Percentiles rank a stretch among this genome's conserved stretches.
Evolutionary conservation across 2,329 filamentous ascomycete genomes (phyloP).

Genomic region (Aspergillus alliaceus): DNA sequence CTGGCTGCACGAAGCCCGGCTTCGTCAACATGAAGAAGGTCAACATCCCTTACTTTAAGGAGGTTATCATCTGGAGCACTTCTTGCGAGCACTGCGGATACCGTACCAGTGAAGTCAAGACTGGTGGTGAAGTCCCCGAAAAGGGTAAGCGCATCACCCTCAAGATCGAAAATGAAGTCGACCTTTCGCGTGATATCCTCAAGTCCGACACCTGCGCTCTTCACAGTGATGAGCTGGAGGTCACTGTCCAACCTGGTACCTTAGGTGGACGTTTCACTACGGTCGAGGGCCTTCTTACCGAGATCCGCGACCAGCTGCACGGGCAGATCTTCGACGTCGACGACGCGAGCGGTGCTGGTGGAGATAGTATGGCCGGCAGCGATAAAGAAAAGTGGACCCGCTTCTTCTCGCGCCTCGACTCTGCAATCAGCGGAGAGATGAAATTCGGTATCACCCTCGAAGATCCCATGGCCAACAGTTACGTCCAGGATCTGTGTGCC

Average conservation of each 20-base stretch:
- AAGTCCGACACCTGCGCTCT: constrained; percentile 93
- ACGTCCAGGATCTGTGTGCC: constrained; percentile 81
- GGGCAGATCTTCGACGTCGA: constrained; percentile 80
- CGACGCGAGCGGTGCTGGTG: constrained; percentile 58
- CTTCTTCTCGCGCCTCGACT: constrained; percentile 77
- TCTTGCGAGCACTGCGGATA: constrained; percentile 91
- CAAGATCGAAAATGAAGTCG: constrained; percentile 65
- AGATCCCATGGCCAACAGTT: constrained; percentile 89
- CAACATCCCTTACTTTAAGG: constrained; percentile 96
- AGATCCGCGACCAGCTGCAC: constrained; percentile 87
- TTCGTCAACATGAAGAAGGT: constrained; percentile 98
- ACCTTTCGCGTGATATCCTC: constrained; percentile 88
- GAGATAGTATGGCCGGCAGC: constrained; percentile 70
- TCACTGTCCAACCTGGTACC: constrained; percentile 88
- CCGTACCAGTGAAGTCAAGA: constrained; percentile 96
- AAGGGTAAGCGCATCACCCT: constrained; percentile 83
- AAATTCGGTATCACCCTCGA: constrained; percentile 80
- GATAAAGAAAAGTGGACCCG: constrained; percentile 72
- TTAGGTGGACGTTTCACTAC: constrained; percentile 96
- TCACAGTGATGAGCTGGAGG: constrained; percentile 79
- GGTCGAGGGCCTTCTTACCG: constrained; percentile 87
- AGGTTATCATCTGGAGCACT: constrained; percentile 94
- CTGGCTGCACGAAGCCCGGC: constrained; percentile 82
- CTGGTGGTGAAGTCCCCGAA: constrained; percentile 85
- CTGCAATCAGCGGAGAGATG: constrained; percentile 75